A percentile compares a stretch with the other conserved stretches of the same genome.
phyloP scores from a whole-genome alignment of 345 rosid genomes.

The Melastoma malabathricum region DNA sequence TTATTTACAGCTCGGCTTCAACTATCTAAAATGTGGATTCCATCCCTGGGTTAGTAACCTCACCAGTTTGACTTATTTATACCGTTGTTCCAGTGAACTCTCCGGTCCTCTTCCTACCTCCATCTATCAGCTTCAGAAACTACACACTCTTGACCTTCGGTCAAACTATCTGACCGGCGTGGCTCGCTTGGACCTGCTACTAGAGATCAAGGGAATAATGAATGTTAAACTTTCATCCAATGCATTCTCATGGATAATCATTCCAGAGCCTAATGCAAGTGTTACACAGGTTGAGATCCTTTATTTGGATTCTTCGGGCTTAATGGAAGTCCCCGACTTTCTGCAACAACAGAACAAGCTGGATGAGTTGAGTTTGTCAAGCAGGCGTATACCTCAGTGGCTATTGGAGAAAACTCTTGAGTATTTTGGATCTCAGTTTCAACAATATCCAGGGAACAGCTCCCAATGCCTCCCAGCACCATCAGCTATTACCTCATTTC shows the following conservation, averaged over 20 bases:
- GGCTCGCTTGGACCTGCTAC: background rate
- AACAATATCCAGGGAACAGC: constrained; percentile 7
- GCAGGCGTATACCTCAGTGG: constrained; percentile 9
- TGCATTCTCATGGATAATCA: constrained; percentile 3
- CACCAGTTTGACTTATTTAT: background rate
- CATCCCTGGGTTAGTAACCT: constrained; percentile 6
- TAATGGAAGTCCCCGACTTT: constrained; percentile 5
- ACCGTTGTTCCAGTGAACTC: constrained; percentile 5
- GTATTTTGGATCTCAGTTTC: constrained; percentile 4
- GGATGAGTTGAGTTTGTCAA: background rate
- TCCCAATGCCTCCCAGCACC: constrained; percentile 5
- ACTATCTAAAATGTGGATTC: constrained; percentile 11
- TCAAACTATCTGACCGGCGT: background rate
- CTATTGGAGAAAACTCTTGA: background rate
- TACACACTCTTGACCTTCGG: background rate
- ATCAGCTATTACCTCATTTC: background rate
- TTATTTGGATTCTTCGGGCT: constrained; percentile 6
- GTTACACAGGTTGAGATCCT: background rate
- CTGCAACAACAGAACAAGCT: background rate
- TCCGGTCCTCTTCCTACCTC: background rate
- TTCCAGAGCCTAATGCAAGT: background rate
- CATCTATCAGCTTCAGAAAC: constrained; percentile 1
- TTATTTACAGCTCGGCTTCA: background rate
- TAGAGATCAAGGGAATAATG: background rate
- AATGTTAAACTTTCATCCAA: constrained; percentile 5